Conservation (phyloP, 2,329 filamentous ascomycete genomes). For the Cercospora sesami region DNA sequence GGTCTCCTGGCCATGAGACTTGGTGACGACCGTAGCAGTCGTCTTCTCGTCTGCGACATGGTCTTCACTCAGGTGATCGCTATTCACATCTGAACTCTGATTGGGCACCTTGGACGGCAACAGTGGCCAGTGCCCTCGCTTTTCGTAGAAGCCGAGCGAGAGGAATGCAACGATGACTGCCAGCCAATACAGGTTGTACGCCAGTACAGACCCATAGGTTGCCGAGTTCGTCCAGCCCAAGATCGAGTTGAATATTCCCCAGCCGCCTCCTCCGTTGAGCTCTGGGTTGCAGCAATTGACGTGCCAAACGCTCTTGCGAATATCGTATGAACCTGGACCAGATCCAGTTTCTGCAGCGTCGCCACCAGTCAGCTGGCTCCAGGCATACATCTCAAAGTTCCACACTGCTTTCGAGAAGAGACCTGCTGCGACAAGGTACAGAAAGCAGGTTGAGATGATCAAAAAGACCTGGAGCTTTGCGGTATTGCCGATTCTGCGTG, state of each 20-base stretch:
- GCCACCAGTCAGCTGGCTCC: slow-evolving; percentile 64
- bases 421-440: slow-evolving; percentile 81
- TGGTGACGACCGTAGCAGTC: slow-evolving; percentile 13
- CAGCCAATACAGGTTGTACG: slow-evolving; percentile 88
- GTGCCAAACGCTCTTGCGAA: slow-evolving; percentile 76
- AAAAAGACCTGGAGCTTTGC: slow-evolving; percentile 73
- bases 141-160: slow-evolving; percentile 67
- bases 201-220: slow-evolving; percentile 81
- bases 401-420: slow-evolving; percentile 77
- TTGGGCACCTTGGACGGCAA: slow-evolving; percentile 38
- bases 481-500: slow-evolving; percentile 59
- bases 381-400: slow-evolving; percentile 69
- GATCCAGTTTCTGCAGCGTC: slow-evolving; percentile 63
- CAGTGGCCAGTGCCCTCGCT: slow-evolving; percentile 51
- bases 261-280: slow-evolving; percentile 71
- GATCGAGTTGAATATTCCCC: slow-evolving; percentile 84
- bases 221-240: slow-evolving; percentile 87
- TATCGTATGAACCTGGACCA: slow-evolving; percentile 77
- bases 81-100: slow-evolving; percentile 17
- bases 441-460: slow-evolving; percentile 75
- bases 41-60: slow-evolving; percentile 27
- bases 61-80: slow-evolving; percentile 29
- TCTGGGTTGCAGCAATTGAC: slow-evolving; percentile 80
- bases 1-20: slow-evolving; percentile 10
- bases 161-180: slow-evolving; percentile 65